Base-by-base conservation (phyloP, 805 yeast species). In the Wickerhamiella azyma region DNA sequence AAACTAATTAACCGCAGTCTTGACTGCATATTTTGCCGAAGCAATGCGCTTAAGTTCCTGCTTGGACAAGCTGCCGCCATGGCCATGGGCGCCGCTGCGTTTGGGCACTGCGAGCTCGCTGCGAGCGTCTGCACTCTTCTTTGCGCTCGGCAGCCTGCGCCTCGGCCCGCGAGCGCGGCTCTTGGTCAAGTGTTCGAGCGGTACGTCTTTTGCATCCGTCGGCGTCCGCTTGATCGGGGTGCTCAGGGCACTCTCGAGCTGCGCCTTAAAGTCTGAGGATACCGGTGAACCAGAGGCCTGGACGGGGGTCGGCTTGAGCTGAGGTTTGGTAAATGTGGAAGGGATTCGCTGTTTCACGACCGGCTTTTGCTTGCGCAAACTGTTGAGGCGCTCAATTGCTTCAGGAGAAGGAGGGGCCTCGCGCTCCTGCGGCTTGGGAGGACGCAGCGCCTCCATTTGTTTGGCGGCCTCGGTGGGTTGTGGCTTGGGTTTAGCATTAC, bases 381-480 rank as follows among this genome's bases (percentile, higher is more conserved):
- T 36, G 19, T 42, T 29, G 5, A 36, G 35, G 16, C 36, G 28
- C 19, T 42, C 45, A 28, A 42, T 37, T 2, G 45, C 45, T 13
- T 42, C 45, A 11, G 45, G 45, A 2, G 40, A 36, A 6, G 45
- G 45, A 9, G 45, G 45, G 11, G 45, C 35, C 36, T 36, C 21
- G 21, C 28, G 26, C 40, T 42, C 45, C 3, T 26, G 18, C 4
- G 39, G 29, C 19, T 28, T 26, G 35, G 39, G 26, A 9, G 45
- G 40, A 5, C 45, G 39, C 6, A 42, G 36, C 13, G 17, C 33
- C 18, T 36, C 28, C 14, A 35, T 29, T n/a, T 26, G 17, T 8
- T 26, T 24, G 19, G 26, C 8, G 4, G 39, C 45, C 19, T 42
- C 45, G 2, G 45, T 19, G 9, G 19, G 28, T 6, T 39, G 45